A percentile compares a stretch with the other conserved stretches of the same genome.
Conservation (phyloP, 176 grass and related monocot species). For the Carex pumila region DNA sequence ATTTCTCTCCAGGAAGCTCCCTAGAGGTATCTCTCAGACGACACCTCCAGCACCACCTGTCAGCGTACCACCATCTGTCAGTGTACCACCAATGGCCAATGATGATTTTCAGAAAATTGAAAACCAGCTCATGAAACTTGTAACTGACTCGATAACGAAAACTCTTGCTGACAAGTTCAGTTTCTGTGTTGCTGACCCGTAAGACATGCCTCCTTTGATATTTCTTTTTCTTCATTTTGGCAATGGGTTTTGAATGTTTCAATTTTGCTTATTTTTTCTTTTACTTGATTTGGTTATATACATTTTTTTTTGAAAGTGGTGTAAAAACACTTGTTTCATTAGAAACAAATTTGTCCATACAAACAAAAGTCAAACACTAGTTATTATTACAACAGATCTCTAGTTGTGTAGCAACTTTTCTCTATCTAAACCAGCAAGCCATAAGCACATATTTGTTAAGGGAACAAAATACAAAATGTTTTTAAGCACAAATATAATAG, state of each 20-base stretch:
- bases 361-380: too few species aligned
- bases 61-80: background rate
- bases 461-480: too few species aligned
- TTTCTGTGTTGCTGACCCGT: constrained; percentile 3
- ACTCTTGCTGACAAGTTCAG: background rate
- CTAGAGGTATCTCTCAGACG: background rate
- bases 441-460: too few species aligned
- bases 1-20: background rate
- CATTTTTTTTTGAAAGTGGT: too few species aligned
- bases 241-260: background rate
- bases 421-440: too few species aligned
- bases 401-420: too few species aligned
- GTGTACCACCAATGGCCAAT: background rate
- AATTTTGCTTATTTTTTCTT: background rate
- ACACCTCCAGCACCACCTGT: background rate
- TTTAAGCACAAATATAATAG: too few species aligned
- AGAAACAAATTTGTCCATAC: too few species aligned
- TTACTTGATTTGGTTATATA: background rate
- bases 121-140: background rate
- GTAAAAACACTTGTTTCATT: too few species aligned
- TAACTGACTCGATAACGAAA: background rate
- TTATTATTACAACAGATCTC: too few species aligned
- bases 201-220: background rate
- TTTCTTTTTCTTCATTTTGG: background rate
- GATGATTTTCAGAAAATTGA: background rate